A percentile compares a stretch with the other conserved stretches of the same genome.
phyloP scores from a whole-genome alignment of 1,284 basidiomycete species.

The Somion occarium region DNA sequence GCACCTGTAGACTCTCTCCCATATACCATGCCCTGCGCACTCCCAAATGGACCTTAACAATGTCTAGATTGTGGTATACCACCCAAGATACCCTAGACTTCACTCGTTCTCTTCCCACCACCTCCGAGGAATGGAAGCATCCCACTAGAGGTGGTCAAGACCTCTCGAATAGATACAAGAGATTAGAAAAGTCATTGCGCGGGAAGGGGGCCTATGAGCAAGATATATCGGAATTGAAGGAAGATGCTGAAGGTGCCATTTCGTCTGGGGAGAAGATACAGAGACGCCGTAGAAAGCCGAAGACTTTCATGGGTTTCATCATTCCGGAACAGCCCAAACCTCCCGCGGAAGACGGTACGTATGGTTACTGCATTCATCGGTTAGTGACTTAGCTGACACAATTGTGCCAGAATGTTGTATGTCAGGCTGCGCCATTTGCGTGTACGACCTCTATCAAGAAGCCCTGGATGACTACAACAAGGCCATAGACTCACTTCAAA shows the following conservation, averaged over 20 bases:
- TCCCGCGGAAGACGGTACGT: constrained; percentile 62
- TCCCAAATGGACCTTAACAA: neutral
- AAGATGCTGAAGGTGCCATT: constrained; percentile 8
- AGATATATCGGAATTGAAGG: constrained; percentile 24
- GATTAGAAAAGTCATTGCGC: constrained; percentile 50
- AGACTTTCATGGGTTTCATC: constrained; percentile 48
- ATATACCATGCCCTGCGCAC: neutral
- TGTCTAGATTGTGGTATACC: neutral
- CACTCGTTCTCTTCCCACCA: neutral
- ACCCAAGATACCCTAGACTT: neutral
- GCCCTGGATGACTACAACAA: constrained; percentile 63
- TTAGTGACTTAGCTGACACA: neutral
- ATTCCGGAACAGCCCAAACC: constrained; percentile 56
- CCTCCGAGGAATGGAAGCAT: constrained; percentile 12
- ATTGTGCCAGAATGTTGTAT: constrained; percentile 75
- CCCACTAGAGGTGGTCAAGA: constrained; percentile 38
- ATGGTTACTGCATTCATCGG: neutral
- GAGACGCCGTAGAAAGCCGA: constrained; percentile 7
- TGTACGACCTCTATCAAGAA: constrained; percentile 84
- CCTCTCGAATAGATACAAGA: constrained; percentile 45
- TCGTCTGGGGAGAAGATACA: constrained; percentile 5
- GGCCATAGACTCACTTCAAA: constrained; percentile 47
- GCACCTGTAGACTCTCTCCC: neutral
- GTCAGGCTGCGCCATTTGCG: constrained; percentile 87
- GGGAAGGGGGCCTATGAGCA: constrained; percentile 37